Percentiles rank a stretch among this genome's conserved stretches.
These are phyloP conservation scores for Fraxinus americana DNA, from an alignment of 257 asterid species.

Conservation along the genomic window DNA sequence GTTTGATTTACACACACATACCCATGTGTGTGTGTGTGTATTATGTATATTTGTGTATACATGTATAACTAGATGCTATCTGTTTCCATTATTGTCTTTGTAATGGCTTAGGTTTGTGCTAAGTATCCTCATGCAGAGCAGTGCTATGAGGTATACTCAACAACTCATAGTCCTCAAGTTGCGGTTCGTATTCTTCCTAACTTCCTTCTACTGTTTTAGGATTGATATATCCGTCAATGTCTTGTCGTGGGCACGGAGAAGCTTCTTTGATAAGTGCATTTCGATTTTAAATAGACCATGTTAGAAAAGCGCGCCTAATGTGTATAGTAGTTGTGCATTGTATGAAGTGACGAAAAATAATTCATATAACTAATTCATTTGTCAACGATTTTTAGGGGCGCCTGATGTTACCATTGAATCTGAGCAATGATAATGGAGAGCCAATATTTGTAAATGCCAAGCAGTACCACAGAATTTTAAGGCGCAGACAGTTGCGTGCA, in stretches of 20 bases:
- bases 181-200: slow-evolving; percentile 34
- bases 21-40: too few species aligned
- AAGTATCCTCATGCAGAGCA: slow-evolving; percentile 61
- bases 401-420: slow-evolving; percentile 67
- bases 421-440: slow-evolving; percentile 47
- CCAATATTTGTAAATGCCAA: slow-evolving; percentile 74
- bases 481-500: slow-evolving; percentile 78
- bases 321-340: neutral
- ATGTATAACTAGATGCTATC: neutral
- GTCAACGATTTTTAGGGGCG: slow-evolving; percentile 49
- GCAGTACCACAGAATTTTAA: slow-evolving; percentile 77
- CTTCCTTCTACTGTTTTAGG: neutral
- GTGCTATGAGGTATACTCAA: slow-evolving; percentile 47
- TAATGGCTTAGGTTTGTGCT: slow-evolving; percentile 44
- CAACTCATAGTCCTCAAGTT: slow-evolving; percentile 49
- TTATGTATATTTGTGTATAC: neutral
- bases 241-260: neutral
- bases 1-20: neutral
- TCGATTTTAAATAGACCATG: neutral
- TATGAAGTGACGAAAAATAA: neutral
- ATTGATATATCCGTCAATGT: too few species aligned
- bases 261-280: neutral
- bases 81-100: slow-evolving; percentile 2
- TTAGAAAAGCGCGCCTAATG: neutral
- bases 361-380: neutral